A percentile compares a stretch with the other conserved stretches of the same genome.
Evolutionary conservation across 1,284 basidiomycete genomes (phyloP).

Genomic region (Pyrrhoderma noxium): DNA sequence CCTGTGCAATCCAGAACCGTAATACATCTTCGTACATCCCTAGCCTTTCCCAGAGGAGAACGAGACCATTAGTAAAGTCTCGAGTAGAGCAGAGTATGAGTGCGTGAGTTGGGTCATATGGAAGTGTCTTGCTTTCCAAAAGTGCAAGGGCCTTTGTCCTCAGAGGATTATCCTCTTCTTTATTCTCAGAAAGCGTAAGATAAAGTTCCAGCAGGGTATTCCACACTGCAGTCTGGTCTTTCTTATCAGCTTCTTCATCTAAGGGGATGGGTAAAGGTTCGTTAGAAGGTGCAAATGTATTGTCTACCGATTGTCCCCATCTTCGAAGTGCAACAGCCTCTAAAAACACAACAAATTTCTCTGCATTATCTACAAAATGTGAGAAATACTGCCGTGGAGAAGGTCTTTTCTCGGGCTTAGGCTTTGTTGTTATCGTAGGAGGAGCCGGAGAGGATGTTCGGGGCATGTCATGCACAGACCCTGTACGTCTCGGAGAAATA

Average conservation of each 20-base stretch:
- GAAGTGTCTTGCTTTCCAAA: slow-evolving; percentile 55
- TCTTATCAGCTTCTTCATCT: slow-evolving; percentile 49
- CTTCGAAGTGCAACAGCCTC: slow-evolving; percentile 78
- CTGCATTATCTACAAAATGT: slow-evolving; percentile 88
- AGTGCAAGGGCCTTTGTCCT: slow-evolving; percentile 62
- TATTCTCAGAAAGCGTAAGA: slow-evolving; percentile 44
- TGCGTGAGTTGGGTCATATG: slow-evolving; percentile 88
- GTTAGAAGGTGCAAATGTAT: slow-evolving; percentile 16
- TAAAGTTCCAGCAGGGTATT: slow-evolving; percentile 95
- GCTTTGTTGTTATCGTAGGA: slow-evolving; percentile 19
- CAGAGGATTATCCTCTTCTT: slow-evolving; percentile 20
- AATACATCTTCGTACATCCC: slow-evolving; percentile 96
- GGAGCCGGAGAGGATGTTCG: slow-evolving; percentile 24
- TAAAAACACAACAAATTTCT: slow-evolving; percentile 80
- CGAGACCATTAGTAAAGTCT: slow-evolving; percentile 76
- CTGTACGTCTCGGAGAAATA: slow-evolving; percentile 23
- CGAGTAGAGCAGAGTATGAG: slow-evolving; percentile 86
- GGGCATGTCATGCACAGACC: slow-evolving; percentile 23
- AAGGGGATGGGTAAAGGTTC: slow-evolving; percentile 23
- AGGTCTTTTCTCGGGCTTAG: slow-evolving; percentile 42
- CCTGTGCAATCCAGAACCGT: slow-evolving; percentile 82
- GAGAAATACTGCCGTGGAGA: slow-evolving; percentile 88
- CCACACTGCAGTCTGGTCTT: slow-evolving; percentile 87
- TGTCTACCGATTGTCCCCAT: slow-evolving; percentile 73
- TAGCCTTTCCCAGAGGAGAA: slow-evolving; percentile 87